Base-by-base conservation (phyloP, 768 basidiomycete genomes). In the Rhizopogon vesiculosus region DNA sequence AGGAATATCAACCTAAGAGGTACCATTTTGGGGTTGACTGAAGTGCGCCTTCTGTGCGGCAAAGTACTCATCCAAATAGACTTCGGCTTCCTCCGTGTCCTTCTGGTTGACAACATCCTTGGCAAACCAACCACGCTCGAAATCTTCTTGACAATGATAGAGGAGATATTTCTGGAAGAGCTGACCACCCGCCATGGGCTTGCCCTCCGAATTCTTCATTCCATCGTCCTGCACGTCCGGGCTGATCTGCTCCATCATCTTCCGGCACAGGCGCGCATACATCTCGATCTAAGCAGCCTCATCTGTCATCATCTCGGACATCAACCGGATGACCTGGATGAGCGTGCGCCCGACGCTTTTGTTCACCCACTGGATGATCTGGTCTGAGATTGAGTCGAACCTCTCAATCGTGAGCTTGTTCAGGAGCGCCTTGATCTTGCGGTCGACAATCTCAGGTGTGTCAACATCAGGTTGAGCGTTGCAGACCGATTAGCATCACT, bases 251-350 rank as follows among this genome's bases (percentile, higher is more conserved):
- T 94, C 92, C 89, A 95, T 91, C 84, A 98, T 89, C 81, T 93
- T 91, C 61, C 92, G 79, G 69, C 95, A 98, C 42, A 99, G 77
- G 33, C 90, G 86, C 31, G 96, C 96, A 69, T 99, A 98, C 93
- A 98, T 98, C 76, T 92, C 89, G 2, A 91, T 95, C 89, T 92
- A 95, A 8, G 86, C 84, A 42, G 92, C 92, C 70, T 97, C 95
- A 69, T 97, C 94, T 7, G 91, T 97, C 9, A 94, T 94, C 78
- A 95, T 97, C 72, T 97, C 96, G 70, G 97, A 97, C 35, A 98
- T 91, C 51, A 97, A 86, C 56, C 88, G 85, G 72, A 97, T 98
- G 68, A 98, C 96, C 64, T 94, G 91, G 62, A 22, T 2, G 22
- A 22, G 22, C 22, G 22, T 22, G 22, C n/a, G n/a, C n/a, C n/a